Percentiles rank a stretch among this genome's conserved stretches.
Conservation (phyloP, 2,329 filamentous ascomycete species). For the Ophiostoma sp. region DNA sequence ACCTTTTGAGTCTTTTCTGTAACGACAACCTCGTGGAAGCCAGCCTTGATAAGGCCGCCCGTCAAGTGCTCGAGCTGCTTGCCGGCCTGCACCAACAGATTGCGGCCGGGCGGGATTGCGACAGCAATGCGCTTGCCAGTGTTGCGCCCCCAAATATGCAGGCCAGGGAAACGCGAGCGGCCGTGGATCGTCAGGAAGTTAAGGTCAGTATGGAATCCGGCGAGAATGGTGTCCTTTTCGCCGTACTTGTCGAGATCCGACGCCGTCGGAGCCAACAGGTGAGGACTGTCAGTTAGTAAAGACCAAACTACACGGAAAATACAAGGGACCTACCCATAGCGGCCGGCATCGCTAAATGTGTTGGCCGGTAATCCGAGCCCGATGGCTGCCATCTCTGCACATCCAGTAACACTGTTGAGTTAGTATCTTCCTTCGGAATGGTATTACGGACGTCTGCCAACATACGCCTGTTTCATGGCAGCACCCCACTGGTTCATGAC, state of each 20-base stretch:
- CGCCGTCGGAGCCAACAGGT: conserved; percentile 56
- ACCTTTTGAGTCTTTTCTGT: conserved; percentile 48
- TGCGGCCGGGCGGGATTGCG: conserved; percentile 52
- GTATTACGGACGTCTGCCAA: conserved; percentile 23
- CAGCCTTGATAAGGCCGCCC: conserved; percentile 56
- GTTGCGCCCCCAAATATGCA: conserved; percentile 61
- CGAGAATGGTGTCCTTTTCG: conserved; percentile 52
- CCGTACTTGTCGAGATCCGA: conserved; percentile 54
- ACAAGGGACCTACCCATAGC: conserved; percentile 42
- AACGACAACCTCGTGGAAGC: conserved; percentile 58
- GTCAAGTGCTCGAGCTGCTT: conserved; percentile 60
- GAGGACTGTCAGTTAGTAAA: conserved; percentile 35
- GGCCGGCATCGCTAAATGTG: conserved; percentile 51
- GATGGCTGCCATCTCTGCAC: conserved; percentile 55
- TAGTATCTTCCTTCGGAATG: not conserved
- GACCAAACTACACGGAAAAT: not conserved
- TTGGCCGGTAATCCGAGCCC: conserved; percentile 50
- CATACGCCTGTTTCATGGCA: conserved; percentile 57
- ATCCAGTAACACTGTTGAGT: conserved; percentile 41
- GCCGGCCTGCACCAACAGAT: conserved; percentile 57
- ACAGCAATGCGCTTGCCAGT: conserved; percentile 55
- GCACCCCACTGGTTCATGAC: conserved; percentile 54
- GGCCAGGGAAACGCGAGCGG: conserved; percentile 55
- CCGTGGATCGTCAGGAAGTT: conserved; percentile 63
- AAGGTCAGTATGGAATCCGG: conserved; percentile 59